Evolutionary conservation across 129 eudicot genomes (phyloP).

Genomic region (Escallonia herrerae): DNA sequence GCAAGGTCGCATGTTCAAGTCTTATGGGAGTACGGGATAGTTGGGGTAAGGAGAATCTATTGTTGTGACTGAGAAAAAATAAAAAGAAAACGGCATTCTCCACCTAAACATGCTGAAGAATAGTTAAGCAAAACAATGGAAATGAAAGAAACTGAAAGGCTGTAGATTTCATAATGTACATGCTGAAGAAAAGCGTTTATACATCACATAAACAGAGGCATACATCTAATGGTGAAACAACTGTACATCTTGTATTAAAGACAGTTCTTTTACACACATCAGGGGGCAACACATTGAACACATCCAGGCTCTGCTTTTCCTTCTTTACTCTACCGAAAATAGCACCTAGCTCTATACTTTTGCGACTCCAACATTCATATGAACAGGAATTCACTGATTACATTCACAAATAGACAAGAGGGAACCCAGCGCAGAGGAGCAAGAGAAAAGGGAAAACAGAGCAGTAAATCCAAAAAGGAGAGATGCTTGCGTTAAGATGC

Average conservation of each 20-base stretch:
- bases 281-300: not conserved
- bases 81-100: too few species aligned
- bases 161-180: too few species aligned
- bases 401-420: constrained; percentile 7
- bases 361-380: constrained; percentile 22
- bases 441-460: not conserved
- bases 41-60: too few species aligned
- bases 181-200: too few species aligned
- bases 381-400: constrained; percentile 1
- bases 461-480: not conserved
- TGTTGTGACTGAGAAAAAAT: too few species aligned
- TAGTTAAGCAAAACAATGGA: too few species aligned
- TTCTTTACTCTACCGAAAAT: constrained; percentile 53
- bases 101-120: too few species aligned
- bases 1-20: too few species aligned
- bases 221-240: not conserved
- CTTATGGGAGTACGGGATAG: too few species aligned
- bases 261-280: not conserved
- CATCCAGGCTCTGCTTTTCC: constrained; percentile 28
- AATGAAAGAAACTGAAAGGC: too few species aligned
- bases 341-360: constrained; percentile 19
- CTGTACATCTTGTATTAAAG: not conserved
- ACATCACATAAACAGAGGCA: not conserved
- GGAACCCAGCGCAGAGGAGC: not conserved
- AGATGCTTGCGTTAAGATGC: constrained; percentile 2